A percentile compares a stretch with the other conserved stretches of the same genome.
Conservation (phyloP, 2,329 filamentous ascomycete species). For the Colletotrichum incanum region DNA sequence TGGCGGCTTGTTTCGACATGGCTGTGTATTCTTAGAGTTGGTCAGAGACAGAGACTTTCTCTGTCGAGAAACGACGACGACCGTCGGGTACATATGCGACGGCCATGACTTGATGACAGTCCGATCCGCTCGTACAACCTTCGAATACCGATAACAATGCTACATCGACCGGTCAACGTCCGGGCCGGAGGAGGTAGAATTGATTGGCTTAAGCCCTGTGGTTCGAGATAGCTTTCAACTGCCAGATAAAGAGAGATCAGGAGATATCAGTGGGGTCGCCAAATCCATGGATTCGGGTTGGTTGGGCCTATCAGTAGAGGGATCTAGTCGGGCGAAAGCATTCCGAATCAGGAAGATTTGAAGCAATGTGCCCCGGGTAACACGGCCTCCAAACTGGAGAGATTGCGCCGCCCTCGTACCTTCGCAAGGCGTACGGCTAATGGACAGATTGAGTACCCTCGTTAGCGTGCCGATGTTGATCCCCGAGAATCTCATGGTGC, state of each 20-base stretch:
- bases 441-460: not conserved
- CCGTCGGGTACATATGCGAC: conserved; percentile 7
- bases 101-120: not conserved
- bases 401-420: not conserved
- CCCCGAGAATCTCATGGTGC: not conserved
- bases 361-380: conserved; percentile 3
- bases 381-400: conserved; percentile 13
- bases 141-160: conserved; percentile 11
- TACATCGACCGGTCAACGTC: conserved; percentile 28
- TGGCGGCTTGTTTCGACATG: conserved; percentile 18
- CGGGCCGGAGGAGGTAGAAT: conserved; percentile 22
- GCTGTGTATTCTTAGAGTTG: not conserved
- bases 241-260: conserved; percentile 10
- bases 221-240: not conserved
- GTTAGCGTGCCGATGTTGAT: not conserved
- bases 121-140: not conserved
- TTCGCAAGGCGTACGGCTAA: not conserved
- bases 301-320: not conserved
- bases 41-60: not conserved
- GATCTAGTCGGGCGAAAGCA: conserved; percentile 15
- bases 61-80: too few relatives aligned
- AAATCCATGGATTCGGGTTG: conserved; percentile 10
- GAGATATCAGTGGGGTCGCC: conserved; percentile 14
- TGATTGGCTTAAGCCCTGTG: not conserved
- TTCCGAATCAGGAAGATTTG: conserved; percentile 28